Evolutionary conservation across 306 rosid species (phyloP).

Genomic region (Alnus glutinosa): DNA sequence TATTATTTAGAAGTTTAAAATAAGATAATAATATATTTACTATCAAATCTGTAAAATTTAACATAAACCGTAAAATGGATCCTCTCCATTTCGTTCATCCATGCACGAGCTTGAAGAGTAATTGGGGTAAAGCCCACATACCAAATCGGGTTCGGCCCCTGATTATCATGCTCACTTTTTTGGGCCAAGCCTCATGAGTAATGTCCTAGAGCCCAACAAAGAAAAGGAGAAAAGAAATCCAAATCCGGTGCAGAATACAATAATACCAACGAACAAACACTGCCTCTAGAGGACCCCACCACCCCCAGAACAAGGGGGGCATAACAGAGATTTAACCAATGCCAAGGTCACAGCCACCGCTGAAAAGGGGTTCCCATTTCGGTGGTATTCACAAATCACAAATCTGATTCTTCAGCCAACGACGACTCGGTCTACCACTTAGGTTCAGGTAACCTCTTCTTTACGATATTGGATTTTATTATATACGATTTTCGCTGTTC

Average conservation of each 20-base stretch:
- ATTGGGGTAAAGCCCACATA: not conserved
- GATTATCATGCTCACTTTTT: not conserved
- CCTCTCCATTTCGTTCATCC: too few relatives aligned
- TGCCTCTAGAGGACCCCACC: not conserved
- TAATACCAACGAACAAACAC: not conserved
- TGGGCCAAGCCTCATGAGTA: not conserved
- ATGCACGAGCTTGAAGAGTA: too few relatives aligned
- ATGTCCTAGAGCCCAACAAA: too few relatives aligned
- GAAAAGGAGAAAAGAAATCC: not conserved
- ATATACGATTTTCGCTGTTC: not conserved
- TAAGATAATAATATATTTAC: too few relatives aligned
- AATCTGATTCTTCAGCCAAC: not conserved
- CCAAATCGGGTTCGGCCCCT: not conserved
- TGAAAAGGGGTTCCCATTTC: not conserved
- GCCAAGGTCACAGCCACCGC: not conserved
- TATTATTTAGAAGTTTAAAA: too few relatives aligned
- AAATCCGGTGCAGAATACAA: not conserved
- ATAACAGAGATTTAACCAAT: conserved; percentile 4
- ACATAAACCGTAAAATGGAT: too few relatives aligned
- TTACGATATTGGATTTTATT: too few relatives aligned
- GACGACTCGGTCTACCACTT: not conserved
- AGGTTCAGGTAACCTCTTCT: not conserved
- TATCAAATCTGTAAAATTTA: too few relatives aligned
- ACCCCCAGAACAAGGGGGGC: not conserved
- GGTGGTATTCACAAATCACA: not conserved